Conservation (phyloP, 1,284 basidiomycete species). For the Sanghuangporus sanghuang region DNA sequence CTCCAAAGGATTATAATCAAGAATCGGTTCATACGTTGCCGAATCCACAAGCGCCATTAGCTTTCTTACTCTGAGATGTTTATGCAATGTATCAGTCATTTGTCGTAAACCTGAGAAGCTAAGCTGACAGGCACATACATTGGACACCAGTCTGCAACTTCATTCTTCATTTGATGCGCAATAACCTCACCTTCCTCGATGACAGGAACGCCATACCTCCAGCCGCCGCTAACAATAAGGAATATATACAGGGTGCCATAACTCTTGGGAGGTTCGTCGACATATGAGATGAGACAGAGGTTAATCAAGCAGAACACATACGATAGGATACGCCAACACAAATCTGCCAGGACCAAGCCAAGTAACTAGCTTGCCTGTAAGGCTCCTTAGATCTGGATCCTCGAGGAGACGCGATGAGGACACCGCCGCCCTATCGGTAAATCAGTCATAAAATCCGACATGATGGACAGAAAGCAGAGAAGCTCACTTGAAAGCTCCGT, state of each 20-base stretch:
- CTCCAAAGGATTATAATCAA: not conserved
- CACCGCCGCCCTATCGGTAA: not conserved
- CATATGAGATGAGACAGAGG: not conserved
- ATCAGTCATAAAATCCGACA: not conserved
- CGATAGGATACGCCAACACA: not conserved
- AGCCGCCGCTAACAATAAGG: not conserved
- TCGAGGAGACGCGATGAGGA: not conserved
- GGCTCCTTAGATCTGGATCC: not conserved
- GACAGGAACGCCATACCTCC: not conserved
- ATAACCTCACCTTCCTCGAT: not conserved
- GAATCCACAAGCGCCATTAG: not conserved
- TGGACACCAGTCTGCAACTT: constrained; percentile 1
- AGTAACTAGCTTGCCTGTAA: not conserved
- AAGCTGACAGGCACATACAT: not conserved
- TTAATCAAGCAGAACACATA: not conserved
- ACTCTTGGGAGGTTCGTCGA: not conserved
- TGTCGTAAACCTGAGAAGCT: not conserved
- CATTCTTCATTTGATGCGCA: not conserved
- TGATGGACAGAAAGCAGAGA: no score
- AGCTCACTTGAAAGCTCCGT: constrained; percentile 3
- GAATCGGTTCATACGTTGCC: not conserved
- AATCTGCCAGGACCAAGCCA: constrained; percentile 3
- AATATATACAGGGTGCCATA: not conserved
- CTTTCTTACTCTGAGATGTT: not conserved
- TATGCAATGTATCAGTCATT: not conserved